Evolutionary conservation across 2,329 filamentous ascomycete genomes (phyloP).

Genomic region (Sporothrix schenckii): DNA sequence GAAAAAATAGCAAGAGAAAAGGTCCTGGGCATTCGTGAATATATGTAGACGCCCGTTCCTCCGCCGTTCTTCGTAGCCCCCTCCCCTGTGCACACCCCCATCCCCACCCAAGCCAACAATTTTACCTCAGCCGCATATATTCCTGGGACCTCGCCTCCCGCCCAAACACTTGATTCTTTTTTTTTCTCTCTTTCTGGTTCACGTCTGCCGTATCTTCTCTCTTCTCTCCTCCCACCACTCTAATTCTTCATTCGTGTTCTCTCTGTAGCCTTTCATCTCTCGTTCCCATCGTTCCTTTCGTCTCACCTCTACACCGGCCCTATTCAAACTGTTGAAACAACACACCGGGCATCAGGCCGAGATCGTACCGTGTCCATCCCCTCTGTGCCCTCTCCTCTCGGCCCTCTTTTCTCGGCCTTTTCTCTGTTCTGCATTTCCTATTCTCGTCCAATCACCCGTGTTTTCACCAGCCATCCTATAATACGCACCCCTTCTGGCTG

Average conservation of each 20-base stretch:
- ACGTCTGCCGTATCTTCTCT: not conserved
- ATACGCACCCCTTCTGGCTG: not conserved
- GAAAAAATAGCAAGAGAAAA: not conserved
- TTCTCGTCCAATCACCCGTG: not conserved
- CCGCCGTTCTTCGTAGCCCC: not conserved
- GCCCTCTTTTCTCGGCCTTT: not conserved
- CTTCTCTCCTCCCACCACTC: not conserved
- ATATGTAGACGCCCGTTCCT: slow-evolving; percentile 11
- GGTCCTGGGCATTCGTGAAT: slow-evolving; percentile 11
- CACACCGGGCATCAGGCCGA: not conserved
- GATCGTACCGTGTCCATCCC: too few relatives aligned
- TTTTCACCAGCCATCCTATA: not conserved
- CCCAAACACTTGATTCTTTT: not conserved
- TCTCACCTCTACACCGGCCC: not conserved
- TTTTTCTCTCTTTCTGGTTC: not conserved
- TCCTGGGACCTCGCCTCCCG: not conserved
- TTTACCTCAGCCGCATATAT: slow-evolving; percentile 20
- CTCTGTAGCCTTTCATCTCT: slow-evolving; percentile 1
- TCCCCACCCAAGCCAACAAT: not conserved
- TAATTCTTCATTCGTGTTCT: not conserved
- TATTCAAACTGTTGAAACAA: not conserved
- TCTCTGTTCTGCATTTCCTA: not conserved
- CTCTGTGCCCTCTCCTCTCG: not conserved
- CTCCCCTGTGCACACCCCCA: slow-evolving; percentile 2
- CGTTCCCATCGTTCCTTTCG: not conserved